Conservation (phyloP, 345 rosid species). For the Syzygium jambos region DNA sequence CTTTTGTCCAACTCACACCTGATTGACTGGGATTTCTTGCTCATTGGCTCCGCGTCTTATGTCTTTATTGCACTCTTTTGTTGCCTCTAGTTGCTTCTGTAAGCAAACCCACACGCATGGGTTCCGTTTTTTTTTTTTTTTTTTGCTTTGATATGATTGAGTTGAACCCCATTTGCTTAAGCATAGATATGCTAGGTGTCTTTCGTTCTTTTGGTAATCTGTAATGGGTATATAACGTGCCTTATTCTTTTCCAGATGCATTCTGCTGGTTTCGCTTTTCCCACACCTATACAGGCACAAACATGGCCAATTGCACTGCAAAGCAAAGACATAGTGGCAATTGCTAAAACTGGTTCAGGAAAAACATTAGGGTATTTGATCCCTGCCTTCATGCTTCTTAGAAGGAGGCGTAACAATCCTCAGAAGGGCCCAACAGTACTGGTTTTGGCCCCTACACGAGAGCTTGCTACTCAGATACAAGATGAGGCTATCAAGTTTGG, state of each 20-base stretch:
- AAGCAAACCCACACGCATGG: constrained; percentile 54
- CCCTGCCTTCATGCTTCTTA: constrained; percentile 83
- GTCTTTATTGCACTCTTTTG: constrained; percentile 66
- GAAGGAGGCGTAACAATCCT: constrained; percentile 55
- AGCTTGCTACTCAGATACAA: constrained; percentile 96
- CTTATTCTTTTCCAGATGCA: constrained; percentile 45
- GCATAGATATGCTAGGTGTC: background rate
- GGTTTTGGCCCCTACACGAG: constrained; percentile 93
- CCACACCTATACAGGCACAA: constrained; percentile 99
- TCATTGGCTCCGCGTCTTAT: constrained; percentile 60
- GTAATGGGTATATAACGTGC: background rate
- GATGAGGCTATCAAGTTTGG: constrained; percentile 85
- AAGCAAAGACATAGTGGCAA: constrained; percentile 86
- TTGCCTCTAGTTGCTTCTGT: constrained; percentile 82
- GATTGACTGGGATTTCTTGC: constrained; percentile 63
- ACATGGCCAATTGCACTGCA: constrained; percentile 97
- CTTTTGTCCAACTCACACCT: constrained; percentile 72
- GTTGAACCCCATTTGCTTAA: background rate
- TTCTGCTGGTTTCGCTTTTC: constrained; percentile 80
- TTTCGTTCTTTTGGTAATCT: background rate
- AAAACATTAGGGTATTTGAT: constrained; percentile 95
- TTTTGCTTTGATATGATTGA: background rate
- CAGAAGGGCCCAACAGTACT: constrained; percentile 83
- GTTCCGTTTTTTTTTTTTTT: constrained; percentile 10
- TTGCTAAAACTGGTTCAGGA: constrained; percentile 99